Percentiles rank a stretch among this genome's conserved stretches.
These are phyloP conservation scores for Sporobolomyces roseus DNA, from an alignment of 768 basidiomycete genomes.

Conservation along the genomic window DNA sequence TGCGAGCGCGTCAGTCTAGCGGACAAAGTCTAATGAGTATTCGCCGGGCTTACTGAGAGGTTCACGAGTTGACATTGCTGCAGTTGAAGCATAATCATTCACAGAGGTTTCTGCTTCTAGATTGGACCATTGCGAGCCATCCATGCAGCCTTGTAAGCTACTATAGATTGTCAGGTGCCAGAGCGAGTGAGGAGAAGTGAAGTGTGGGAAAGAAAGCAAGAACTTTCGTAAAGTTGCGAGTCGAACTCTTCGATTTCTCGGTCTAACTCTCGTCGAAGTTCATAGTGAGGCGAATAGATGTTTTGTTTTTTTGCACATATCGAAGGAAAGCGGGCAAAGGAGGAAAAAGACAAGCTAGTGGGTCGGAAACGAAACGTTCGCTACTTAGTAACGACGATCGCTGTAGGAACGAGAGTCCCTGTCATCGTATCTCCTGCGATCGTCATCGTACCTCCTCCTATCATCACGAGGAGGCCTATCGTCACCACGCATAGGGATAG, in stretches of 20 bases:
- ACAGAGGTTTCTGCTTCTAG: not conserved
- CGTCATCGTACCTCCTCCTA: conserved; percentile 49
- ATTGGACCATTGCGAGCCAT: not conserved
- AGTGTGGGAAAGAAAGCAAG: too few species aligned
- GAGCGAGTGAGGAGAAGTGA: too few species aligned
- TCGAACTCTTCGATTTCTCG: too few species aligned
- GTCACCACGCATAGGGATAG: conserved; percentile 38
- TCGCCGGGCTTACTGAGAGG: not conserved
- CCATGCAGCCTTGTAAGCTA: not conserved
- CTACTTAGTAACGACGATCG: conserved; percentile 25
- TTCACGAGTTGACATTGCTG: conserved; percentile 1
- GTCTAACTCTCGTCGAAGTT: not conserved
- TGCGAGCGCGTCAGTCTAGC: not conserved
- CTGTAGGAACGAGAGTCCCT: conserved; percentile 47
- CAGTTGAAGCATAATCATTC: not conserved
- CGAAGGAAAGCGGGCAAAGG: not conserved
- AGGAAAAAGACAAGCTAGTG: not conserved
- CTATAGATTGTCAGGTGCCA: too few species aligned
- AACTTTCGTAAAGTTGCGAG: too few species aligned
- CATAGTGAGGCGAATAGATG: not conserved
- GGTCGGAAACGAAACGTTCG: not conserved
- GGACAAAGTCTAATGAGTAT: not conserved
- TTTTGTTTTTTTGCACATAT: not conserved
- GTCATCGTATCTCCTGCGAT: conserved; percentile 51
- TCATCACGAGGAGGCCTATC: conserved; percentile 38